Percentiles rank a stretch among this genome's conserved stretches.
Evolutionary conservation across 1,139 yeast genomes (phyloP).

Genomic region (Sugiyamaella pinicola): DNA sequence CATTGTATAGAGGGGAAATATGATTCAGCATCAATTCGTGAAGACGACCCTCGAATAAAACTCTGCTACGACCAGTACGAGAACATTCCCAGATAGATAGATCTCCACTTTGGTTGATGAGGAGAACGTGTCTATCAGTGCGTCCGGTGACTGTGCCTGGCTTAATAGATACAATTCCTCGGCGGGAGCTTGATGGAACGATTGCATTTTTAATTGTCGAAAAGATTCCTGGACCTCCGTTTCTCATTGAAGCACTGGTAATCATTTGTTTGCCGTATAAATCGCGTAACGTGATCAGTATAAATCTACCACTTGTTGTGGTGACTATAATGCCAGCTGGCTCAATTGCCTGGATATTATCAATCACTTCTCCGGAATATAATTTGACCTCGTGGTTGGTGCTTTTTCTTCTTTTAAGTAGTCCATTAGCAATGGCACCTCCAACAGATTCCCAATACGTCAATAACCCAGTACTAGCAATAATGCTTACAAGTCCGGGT

Average conservation of each 20-base stretch:
- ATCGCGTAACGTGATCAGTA: slow-evolving; percentile 67
- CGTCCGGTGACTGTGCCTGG: slow-evolving; percentile 57
- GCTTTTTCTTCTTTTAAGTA: slow-evolving; percentile 48
- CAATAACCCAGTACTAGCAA: slow-evolving; percentile 56
- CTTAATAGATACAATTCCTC: slow-evolving; percentile 63
- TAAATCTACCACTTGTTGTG: slow-evolving; percentile 69
- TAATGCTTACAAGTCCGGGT: slow-evolving; percentile 69
- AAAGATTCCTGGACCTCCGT: slow-evolving; percentile 40
- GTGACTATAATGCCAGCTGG: slow-evolving; percentile 75
- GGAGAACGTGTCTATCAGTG: slow-evolving; percentile 52
- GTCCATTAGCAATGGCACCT: slow-evolving; percentile 68
- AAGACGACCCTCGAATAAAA: slow-evolving; percentile 44
- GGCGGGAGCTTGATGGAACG: slow-evolving; percentile 38
- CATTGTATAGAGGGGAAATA: slow-evolving; percentile 49
- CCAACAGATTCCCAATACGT: slow-evolving; percentile 69
- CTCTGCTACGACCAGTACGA: slow-evolving; percentile 47
- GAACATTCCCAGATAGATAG: slow-evolving; percentile 53
- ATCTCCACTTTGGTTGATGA: slow-evolving; percentile 48
- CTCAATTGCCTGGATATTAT: slow-evolving; percentile 62
- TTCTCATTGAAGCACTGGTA: slow-evolving; percentile 33
- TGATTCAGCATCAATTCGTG: slow-evolving; percentile 44
- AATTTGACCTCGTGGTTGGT: slow-evolving; percentile 45
- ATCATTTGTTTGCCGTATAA: slow-evolving; percentile 56
- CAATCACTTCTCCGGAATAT: slow-evolving; percentile 47
- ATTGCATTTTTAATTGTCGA: slow-evolving; percentile 39